Evolutionary conservation across 345 rosid species (phyloP).

Genomic region (Acer campestre): DNA sequence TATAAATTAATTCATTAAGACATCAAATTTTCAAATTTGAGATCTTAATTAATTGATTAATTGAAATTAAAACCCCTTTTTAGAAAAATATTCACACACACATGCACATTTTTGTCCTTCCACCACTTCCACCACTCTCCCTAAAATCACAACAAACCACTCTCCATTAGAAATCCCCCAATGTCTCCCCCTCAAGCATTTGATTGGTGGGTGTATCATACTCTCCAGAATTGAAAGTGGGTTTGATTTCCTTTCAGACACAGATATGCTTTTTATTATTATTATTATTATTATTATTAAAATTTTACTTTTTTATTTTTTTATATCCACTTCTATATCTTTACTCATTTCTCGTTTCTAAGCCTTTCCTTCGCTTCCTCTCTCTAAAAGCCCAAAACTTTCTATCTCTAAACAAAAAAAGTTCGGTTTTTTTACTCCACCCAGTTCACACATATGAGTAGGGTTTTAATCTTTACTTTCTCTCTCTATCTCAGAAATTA

Average conservation of each 20-base stretch:
- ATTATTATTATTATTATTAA: not conserved
- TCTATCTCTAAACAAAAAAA: slow-evolving; percentile 24
- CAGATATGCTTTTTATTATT: slow-evolving; percentile 15
- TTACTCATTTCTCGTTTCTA: not conserved
- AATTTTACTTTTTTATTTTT: not conserved
- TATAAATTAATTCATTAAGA: not conserved
- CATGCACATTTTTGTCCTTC: not conserved
- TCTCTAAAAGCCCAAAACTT: slow-evolving; percentile 11
- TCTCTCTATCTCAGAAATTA: slow-evolving; percentile 44
- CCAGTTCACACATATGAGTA: slow-evolving; percentile 45
- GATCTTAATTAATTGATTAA: not conserved
- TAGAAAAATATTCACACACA: too few relatives aligned
- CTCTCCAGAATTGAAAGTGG: slow-evolving; percentile 18
- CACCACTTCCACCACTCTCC: not conserved
- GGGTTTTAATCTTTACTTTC: slow-evolving; percentile 62
- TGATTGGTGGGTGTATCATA: slow-evolving; percentile 4
- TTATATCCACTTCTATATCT: not conserved
- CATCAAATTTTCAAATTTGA: not conserved
- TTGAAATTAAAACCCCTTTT: not conserved
- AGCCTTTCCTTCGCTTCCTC: slow-evolving; percentile 3
- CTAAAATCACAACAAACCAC: not conserved
- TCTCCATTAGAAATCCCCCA: not conserved
- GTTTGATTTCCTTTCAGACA: not conserved
- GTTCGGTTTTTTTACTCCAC: slow-evolving; percentile 34
- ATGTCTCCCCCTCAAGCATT: not conserved